phyloP scores from a whole-genome alignment of 805 yeast genomes.

The Ogataea thermomethanolica region DNA sequence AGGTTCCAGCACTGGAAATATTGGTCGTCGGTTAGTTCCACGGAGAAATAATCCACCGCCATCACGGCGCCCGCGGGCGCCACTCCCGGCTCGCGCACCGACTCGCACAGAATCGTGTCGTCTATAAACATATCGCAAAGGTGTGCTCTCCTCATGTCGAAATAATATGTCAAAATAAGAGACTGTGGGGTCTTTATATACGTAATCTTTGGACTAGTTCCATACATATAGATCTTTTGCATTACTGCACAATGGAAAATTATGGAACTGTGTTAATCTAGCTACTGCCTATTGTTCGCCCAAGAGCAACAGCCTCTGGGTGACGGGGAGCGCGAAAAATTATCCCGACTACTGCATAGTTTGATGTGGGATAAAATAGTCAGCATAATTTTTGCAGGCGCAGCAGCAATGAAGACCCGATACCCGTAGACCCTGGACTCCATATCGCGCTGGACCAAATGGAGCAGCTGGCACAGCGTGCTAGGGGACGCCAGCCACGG shows the following conservation, averaged over 20 bases:
- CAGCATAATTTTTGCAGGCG: no score
- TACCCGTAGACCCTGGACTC: no score
- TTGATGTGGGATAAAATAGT: no score
- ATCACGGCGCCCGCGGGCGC: conserved; percentile 19
- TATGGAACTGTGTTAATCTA: background rate
- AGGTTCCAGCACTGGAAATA: conserved; percentile 42
- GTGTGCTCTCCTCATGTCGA: conserved; percentile 12
- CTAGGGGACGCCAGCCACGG: no score
- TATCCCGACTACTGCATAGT: no score
- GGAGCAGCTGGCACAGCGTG: no score
- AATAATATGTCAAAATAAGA: background rate
- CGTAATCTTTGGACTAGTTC: background rate
- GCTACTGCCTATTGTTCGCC: no score
- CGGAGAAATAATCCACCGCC: conserved; percentile 42
- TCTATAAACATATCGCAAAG: conserved; percentile 32
- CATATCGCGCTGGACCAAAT: no score
- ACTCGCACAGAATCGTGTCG: conserved; percentile 26
- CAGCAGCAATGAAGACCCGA: no score
- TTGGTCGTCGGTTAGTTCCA: conserved; percentile 34
- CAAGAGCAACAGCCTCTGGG: background rate
- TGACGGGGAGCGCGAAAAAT: no score
- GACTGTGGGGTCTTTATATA: conserved; percentile 1
- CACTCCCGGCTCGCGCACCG: conserved; percentile 21
- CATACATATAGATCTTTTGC: conserved; percentile 7
- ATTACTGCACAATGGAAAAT: background rate